Evolutionary conservation across 805 yeast genomes (phyloP), one percentile per base, ranked within the genome.

Genomic region (Ogataea ganodermae): DNA sequence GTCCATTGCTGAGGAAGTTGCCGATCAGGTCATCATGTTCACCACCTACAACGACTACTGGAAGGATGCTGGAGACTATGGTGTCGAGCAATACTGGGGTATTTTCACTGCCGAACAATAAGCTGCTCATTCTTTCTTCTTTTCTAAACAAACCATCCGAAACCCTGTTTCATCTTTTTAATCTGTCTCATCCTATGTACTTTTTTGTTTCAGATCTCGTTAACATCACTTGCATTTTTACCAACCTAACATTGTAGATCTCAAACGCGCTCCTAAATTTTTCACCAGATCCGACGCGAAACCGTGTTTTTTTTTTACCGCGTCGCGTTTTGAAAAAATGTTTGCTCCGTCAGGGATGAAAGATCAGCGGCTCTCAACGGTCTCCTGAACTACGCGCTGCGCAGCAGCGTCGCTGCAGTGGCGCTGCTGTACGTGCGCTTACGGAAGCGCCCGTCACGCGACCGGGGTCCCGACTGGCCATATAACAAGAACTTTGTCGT

Each of bases 51-150:
- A 83, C 61, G 89, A 83, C 61, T 68, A 66, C 53, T 83, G 89
- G 89, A 83, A 82, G 65, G 64, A 63, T 44, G 71, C 78, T 18
- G 86, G 86, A 45, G 35, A 70, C 21, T 77, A 71, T 65, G 76
- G 76, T 48, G 85, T 81, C 49, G 88, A 83, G 63, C 75, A 80
- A 64, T 75, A 70, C 68, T 80, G 84, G 84, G 85, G 85, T 46
- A 61, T 80, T 45, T 79, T 62, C 32, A 30, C n/a, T n/a, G n/a
- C n/a, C n/a, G n/a, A n/a, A n/a, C n/a, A 42, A 24, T 42, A 39
- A 28, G 32, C 20, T n/a, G 35, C 26, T 20, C 13, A 16, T 22
- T 16, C 21, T 24, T 12, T 30, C 27, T 14, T 35, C 14, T 21
- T 24, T 42, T 4, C 22, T 31, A 31, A 31, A 17, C 35, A 17